These are phyloP conservation scores for Erysimum cheiri DNA, from an alignment of 441 rosid species.

Conservation along the genomic window DNA sequence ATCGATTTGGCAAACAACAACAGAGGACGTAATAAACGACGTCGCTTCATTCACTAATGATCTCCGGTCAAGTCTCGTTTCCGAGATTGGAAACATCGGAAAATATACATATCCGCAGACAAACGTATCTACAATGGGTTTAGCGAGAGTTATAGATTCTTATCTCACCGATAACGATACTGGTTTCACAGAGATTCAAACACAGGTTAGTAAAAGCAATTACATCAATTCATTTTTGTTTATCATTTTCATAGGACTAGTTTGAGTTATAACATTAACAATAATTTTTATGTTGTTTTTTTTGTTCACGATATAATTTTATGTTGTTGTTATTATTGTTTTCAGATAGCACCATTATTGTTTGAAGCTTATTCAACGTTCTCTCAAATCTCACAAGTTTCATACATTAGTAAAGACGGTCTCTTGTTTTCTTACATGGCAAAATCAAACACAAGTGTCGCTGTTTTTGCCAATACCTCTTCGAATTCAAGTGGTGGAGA, in stretches of 20 bases:
- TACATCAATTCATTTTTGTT: not conserved
- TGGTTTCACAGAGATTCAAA: slow-evolving; percentile 37
- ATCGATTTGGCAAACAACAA: slow-evolving; percentile 50
- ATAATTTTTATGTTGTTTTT: not conserved
- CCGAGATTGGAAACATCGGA: slow-evolving; percentile 49
- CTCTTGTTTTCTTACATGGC: slow-evolving; percentile 54
- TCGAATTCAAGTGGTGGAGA: slow-evolving; percentile 33
- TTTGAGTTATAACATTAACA: not conserved
- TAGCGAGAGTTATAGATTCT: slow-evolving; percentile 53
- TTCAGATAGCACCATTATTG: slow-evolving; percentile 64
- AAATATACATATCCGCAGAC: slow-evolving; percentile 12
- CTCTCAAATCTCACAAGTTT: slow-evolving; percentile 64
- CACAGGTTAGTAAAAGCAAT: slow-evolving; percentile 43
- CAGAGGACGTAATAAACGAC: slow-evolving; percentile 34
- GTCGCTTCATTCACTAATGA: slow-evolving; percentile 35
- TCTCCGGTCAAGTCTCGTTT: slow-evolving; percentile 44
- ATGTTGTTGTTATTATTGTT: not conserved
- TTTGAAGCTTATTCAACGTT: slow-evolving; percentile 55
- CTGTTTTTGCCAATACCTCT: slow-evolving; percentile 52
- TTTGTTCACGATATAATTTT: too few relatives aligned
- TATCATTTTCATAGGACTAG: not conserved
- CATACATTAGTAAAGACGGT: slow-evolving; percentile 62
- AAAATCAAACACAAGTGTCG: slow-evolving; percentile 46
- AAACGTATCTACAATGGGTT: slow-evolving; percentile 46
- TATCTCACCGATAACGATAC: slow-evolving; percentile 38